These are phyloP conservation scores for Zygoascus sp. DNA, from an alignment of 1,139 yeast genomes.

Conservation along the genomic window DNA sequence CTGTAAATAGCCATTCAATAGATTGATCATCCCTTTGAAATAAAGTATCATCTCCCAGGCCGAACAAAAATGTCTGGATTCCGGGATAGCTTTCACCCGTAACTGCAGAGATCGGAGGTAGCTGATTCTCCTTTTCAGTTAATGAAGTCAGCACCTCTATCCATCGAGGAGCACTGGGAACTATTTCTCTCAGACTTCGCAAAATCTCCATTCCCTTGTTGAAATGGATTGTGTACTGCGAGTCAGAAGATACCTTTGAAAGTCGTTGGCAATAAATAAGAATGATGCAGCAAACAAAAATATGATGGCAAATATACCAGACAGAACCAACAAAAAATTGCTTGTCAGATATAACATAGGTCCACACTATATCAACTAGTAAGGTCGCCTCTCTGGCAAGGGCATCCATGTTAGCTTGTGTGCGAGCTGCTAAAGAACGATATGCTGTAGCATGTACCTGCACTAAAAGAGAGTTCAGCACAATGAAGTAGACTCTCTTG, in stretches of 20 bases:
- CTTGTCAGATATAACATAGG: conserved; percentile 2
- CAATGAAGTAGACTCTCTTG: conserved; percentile 11
- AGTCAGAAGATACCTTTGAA: not conserved
- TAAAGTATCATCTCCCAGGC: conserved; percentile 2
- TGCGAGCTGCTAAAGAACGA: conserved; percentile 4
- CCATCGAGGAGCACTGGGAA: conserved; percentile 16
- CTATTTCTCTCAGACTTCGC: not conserved
- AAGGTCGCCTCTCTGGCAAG: conserved; percentile 8
- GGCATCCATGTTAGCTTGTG: conserved; percentile 1
- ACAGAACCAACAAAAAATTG: conserved; percentile 8
- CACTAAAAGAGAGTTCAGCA: conserved; percentile 11
- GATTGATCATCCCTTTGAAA: not conserved
- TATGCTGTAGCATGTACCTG: conserved; percentile 13
- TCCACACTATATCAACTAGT: conserved; percentile 10
- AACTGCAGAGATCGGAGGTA: not conserved
- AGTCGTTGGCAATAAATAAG: conserved; percentile 15
- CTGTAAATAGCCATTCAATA: conserved; percentile 1
- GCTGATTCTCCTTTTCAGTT: not conserved
- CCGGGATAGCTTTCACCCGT: conserved; percentile 7
- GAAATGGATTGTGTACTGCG: not conserved
- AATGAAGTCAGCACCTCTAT: conserved; percentile 11
- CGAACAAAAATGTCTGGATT: conserved; percentile 3
- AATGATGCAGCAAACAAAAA: conserved; percentile 15
- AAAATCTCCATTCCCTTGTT: conserved; percentile 13
- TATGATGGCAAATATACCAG: conserved; percentile 16